phyloP scores from a whole-genome alignment of 2,329 filamentous ascomycete genomes.

The Fusarium piperis region DNA sequence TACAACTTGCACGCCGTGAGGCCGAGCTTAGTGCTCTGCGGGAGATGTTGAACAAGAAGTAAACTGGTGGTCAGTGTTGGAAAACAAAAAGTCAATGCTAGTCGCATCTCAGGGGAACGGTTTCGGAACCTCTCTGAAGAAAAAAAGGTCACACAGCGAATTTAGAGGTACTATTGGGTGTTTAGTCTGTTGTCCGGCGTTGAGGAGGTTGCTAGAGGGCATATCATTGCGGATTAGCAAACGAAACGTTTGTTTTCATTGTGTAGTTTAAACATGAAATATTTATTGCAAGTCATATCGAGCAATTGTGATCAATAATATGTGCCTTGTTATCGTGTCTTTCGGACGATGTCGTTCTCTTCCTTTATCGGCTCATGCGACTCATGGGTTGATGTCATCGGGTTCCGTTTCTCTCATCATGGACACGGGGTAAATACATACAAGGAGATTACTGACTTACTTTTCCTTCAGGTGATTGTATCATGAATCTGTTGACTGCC shows the following conservation, averaged over 20 bases:
- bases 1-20: conserved; percentile 71
- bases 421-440: background rate
- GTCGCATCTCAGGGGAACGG: background rate
- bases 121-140: background rate
- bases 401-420: conserved; percentile 42
- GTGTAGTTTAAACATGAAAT: background rate
- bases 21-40: conserved; percentile 71
- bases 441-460: background rate
- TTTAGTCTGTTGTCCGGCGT: conserved; percentile 12
- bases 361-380: conserved; percentile 22
- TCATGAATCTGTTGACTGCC: background rate
- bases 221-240: conserved; percentile 18
- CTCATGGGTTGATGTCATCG: conserved; percentile 40
- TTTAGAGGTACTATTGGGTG: background rate
- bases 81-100: background rate
- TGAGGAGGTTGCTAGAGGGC: conserved; percentile 22
- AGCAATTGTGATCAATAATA: background rate
- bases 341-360: conserved; percentile 31
- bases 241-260: background rate
- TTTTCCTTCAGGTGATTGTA: background rate
- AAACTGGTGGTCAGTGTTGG: background rate
- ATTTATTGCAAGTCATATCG: background rate
- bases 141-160: background rate
- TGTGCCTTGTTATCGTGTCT: background rate
- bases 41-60: conserved; percentile 55